phyloP scores from a whole-genome alignment of 129 eudicot species.

The Silybum marianum region DNA sequence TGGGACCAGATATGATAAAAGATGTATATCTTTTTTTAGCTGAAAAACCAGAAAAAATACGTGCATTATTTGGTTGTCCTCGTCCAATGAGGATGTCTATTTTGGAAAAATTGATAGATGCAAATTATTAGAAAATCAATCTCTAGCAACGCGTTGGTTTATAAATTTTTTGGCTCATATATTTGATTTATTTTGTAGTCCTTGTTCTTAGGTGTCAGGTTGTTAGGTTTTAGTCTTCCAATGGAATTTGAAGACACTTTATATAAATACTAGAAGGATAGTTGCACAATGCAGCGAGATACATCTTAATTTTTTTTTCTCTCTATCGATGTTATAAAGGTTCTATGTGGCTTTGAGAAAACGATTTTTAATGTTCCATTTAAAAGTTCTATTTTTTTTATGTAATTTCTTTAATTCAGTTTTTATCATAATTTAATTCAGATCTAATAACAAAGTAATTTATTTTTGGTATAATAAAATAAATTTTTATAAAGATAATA shows the following conservation, averaged over 20 bases:
- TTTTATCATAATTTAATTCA: no score
- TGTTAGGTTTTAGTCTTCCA: not conserved
- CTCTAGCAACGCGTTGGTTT: not conserved
- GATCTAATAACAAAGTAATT: no score
- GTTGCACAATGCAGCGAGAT: no score
- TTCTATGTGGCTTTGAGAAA: no score
- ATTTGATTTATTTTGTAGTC: not conserved
- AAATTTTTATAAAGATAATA: no score
- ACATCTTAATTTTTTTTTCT: no score
- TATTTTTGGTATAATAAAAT: no score
- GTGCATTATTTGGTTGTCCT: not conserved
- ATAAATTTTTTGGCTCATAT: not conserved
- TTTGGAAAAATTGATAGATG: not conserved
- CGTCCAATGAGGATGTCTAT: not conserved
- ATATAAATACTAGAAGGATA: no score
- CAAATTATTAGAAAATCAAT: not conserved
- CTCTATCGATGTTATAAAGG: no score
- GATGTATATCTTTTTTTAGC: not conserved
- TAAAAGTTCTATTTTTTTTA: no score
- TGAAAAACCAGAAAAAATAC: not conserved
- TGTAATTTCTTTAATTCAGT: no score
- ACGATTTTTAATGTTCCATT: no score
- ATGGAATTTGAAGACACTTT: not conserved
- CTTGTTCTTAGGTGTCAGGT: not conserved
- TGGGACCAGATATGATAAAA: not conserved